Percentiles rank a stretch among this genome's conserved stretches.
phyloP scores from a whole-genome alignment of 140 eudicot species.

The Anethum foeniculum region DNA sequence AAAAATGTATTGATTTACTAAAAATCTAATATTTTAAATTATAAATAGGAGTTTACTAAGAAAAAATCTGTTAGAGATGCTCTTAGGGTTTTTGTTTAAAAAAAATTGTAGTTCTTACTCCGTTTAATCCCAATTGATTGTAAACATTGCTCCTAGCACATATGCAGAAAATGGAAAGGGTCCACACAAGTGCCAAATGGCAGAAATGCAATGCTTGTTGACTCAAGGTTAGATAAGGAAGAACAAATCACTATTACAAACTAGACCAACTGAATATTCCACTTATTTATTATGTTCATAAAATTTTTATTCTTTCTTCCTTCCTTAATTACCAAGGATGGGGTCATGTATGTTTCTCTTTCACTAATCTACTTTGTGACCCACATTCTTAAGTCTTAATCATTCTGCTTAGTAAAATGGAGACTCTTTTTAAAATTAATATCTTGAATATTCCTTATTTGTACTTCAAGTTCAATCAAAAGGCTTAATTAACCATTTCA shows the following conservation, averaged over 20 bases:
- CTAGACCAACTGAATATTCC: conserved; percentile 48
- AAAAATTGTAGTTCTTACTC: too few species aligned
- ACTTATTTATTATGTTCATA: not conserved
- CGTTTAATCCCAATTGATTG: too few species aligned
- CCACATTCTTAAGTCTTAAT: conserved; percentile 17
- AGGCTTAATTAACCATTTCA: not conserved
- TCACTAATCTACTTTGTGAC: conserved; percentile 27
- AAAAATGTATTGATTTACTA: too few species aligned
- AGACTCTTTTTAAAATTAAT: conserved; percentile 26
- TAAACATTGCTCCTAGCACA: too few species aligned
- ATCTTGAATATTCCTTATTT: conserved; percentile 48
- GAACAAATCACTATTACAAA: conserved; percentile 12
- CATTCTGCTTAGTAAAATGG: conserved; percentile 21
- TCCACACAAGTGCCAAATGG: not conserved
- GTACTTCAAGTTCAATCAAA: conserved; percentile 40
- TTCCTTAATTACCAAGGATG: conserved; percentile 17
- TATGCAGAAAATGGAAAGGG: not conserved
- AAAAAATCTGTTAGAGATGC: too few species aligned
- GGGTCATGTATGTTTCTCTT: conserved; percentile 43
- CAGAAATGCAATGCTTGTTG: not conserved
- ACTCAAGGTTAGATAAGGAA: conserved; percentile 17
- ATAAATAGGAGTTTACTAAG: too few species aligned
- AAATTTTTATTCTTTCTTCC: conserved; percentile 23
- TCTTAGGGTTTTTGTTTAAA: too few species aligned
- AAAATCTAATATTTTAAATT: too few species aligned